These are phyloP conservation scores for Aspergillus proliferans DNA, from an alignment of 2,329 filamentous ascomycete genomes.

Conservation along the genomic window DNA sequence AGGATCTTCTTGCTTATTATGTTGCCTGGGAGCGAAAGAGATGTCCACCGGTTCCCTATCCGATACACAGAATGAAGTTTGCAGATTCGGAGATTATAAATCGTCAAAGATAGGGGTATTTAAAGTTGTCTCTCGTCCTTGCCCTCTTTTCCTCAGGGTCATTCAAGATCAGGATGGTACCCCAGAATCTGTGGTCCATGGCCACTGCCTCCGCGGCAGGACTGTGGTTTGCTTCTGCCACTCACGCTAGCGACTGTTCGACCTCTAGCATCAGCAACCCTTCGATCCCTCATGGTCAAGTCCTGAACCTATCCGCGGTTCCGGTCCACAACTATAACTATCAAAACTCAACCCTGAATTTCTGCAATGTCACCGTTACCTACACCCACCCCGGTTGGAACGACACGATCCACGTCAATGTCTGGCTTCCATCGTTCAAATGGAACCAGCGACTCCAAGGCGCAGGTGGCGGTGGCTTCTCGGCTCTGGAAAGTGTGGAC, in stretches of 20 bases:
- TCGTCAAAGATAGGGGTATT: no score
- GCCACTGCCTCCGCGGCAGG: neutral
- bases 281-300: conserved; percentile 3
- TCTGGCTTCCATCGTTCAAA: conserved; percentile 25
- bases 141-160: neutral
- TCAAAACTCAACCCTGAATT: conserved; percentile 5
- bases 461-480: conserved; percentile 33
- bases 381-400: conserved; percentile 33
- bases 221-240: neutral
- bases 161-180: neutral
- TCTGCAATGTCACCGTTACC: conserved; percentile 35
- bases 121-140: no score
- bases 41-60: no score
- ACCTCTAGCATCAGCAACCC: conserved; percentile 1
- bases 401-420: conserved; percentile 25
- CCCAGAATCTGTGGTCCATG: neutral
- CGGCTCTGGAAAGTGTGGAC: neutral
- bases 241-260: conserved; percentile 1
- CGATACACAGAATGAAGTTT: no score
- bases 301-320: conserved; percentile 3
- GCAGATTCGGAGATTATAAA: no score
- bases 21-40: no score
- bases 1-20: no score
- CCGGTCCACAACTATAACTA: conserved; percentile 1
- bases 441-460: conserved; percentile 35